These are phyloP conservation scores for Dispira simplex DNA, from an alignment of 192 early-diverging fungal genomes.

Conservation along the genomic window DNA sequence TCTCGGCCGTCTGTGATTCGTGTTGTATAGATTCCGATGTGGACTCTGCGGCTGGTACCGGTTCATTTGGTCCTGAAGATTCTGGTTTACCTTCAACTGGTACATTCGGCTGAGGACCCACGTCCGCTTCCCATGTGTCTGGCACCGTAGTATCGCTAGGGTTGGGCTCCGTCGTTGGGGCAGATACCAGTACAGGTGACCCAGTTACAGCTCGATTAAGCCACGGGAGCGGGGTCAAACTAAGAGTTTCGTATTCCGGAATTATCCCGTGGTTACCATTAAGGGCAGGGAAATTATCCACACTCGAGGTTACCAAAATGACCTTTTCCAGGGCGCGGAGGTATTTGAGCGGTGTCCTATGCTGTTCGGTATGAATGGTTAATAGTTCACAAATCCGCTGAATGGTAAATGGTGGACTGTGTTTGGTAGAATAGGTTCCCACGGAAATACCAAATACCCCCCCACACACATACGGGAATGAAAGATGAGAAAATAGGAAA, in stretches of 20 bases:
- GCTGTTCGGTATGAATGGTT: neutral
- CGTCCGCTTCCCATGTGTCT: too few species aligned
- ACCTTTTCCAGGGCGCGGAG: constrained; percentile 8
- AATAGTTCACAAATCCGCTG: constrained; percentile 7
- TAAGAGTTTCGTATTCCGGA: neutral
- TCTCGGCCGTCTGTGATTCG: too few species aligned
- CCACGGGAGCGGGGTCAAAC: neutral
- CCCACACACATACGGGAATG: too few species aligned
- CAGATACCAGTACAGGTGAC: neutral
- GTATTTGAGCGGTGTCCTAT: neutral
- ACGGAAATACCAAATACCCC: too few species aligned
- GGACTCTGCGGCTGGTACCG: too few species aligned
- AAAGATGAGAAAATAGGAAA: too few species aligned
- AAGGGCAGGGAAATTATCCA: neutral
- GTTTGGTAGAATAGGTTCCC: too few species aligned
- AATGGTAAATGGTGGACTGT: constrained; percentile 9
- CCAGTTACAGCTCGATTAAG: neutral
- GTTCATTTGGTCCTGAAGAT: too few species aligned
- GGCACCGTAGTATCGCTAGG: neutral
- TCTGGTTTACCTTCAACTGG: too few species aligned
- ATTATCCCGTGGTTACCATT: neutral
- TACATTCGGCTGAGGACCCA: too few species aligned
- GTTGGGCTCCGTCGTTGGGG: neutral
- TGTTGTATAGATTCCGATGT: too few species aligned
- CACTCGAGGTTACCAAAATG: constrained; percentile 4